Evolutionary conservation across 305 asterid species (phyloP), one percentile per base, ranked within the genome.

Genomic region (Vinca major): DNA sequence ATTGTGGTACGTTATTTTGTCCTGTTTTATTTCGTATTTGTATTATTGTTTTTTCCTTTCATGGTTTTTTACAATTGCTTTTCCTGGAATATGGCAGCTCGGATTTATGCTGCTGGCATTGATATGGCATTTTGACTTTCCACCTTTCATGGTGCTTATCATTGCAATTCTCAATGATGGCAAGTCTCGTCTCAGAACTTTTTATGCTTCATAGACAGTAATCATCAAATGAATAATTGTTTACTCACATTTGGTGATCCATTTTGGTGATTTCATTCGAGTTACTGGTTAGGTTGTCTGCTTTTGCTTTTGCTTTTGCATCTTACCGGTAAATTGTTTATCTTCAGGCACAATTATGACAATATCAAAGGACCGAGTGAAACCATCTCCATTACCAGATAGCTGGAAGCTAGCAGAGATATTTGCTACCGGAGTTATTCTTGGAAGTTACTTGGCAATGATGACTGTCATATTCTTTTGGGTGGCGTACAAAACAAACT

Each of bases 111-210:
- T 89, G 79, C 80, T 93, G 73, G 99, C 99, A 16, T 81, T 93
- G 78, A 91, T 93, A 69, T 93, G 99, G 99, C 60, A 84, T 39
- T 93, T 93, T 56, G 99, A 93, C 82, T 93, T 93, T 75, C 99
- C 99, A 13, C 99, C 99, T 57, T 93, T 93, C 79, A 91, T 93
- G 99, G 99, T 93, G 86, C 99, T 93, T 75, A 93, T 93, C 84
- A 93, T 93, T 75, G 99, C 99, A 47, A 91, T 93, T 66, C 90
- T 93, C 73, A 93, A 91, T 75, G 97, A 93, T 74, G 99, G 99
- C 86, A 70, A 71, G 81, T 67, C 62, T 70, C 39, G 60, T 63
- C 39, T 4, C 36, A 13, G 8, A 9, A 20, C 10, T 20, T 12
- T 43, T n/a, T 14, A 20, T 45, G 53, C 3, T 20, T 63, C 9